These are phyloP conservation scores for Brassica cretica DNA, from an alignment of 345 rosid genomes.

Conservation along the genomic window DNA sequence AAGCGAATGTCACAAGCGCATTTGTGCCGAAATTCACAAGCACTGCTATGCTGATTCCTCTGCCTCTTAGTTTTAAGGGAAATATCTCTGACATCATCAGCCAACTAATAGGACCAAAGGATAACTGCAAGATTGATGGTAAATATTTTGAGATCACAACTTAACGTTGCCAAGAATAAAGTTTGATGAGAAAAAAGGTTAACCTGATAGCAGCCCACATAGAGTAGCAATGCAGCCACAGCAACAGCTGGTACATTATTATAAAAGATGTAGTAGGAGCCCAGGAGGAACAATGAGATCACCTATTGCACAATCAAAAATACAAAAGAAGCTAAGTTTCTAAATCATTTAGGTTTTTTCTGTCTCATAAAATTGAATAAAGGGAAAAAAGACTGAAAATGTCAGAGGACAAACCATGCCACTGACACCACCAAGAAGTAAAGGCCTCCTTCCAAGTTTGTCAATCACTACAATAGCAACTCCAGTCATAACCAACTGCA, in stretches of 20 bases:
- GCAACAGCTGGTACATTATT: conserved; percentile 60
- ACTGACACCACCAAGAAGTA: conserved; percentile 87
- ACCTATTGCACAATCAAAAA: conserved; percentile 46
- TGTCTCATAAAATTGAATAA: neutral
- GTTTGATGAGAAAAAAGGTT: conserved; percentile 17
- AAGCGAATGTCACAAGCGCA: conserved; percentile 89
- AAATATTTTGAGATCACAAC: conserved; percentile 11
- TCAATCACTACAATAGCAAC: conserved; percentile 78
- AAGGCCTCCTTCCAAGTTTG: conserved; percentile 91
- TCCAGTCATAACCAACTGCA: conserved; percentile 91
- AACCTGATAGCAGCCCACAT: conserved; percentile 99
- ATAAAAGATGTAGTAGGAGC: conserved; percentile 84
- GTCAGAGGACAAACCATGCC: conserved; percentile 65
- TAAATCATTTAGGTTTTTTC: neutral
- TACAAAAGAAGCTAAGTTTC: neutral
- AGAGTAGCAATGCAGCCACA: conserved; percentile 73
- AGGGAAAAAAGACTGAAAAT: neutral
- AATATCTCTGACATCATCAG: conserved; percentile 94
- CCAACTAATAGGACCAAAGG: conserved; percentile 99
- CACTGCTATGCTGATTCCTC: conserved; percentile 90
- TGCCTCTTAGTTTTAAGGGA: conserved; percentile 80
- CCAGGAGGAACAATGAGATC: conserved; percentile 78
- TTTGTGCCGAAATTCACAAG: conserved; percentile 92
- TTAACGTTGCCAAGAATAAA: neutral
- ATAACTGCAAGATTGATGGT: conserved; percentile 59